Evolutionary conservation across 495 filamentous ascomycete species (phyloP), one percentile per base, ranked within the genome.

Genomic region (Corynascus novoguineensis): DNA sequence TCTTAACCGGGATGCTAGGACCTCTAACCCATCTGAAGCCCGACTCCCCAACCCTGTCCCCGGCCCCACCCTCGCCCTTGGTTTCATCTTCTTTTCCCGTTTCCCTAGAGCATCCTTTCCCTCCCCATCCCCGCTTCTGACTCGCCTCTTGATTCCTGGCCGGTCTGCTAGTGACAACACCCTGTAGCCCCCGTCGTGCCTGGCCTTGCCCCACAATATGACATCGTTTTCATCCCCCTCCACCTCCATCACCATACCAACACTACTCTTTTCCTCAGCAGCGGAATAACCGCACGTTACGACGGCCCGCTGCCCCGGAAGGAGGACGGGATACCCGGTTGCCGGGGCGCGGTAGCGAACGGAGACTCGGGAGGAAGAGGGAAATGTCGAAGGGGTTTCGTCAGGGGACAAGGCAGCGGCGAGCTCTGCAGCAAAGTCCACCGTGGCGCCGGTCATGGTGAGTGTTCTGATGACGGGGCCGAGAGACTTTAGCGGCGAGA

Each of bases 401-500:
- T n/a, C n/a, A n/a, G n/a, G n/a, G n/a, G n/a, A n/a, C n/a, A n/a
- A n/a, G n/a, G n/a, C n/a, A n/a, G n/a, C 19, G 37, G 15, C 15
- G 0, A 47, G 44, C 1, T 55, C 45, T 28, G 34, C 35, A 1
- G 65, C 47, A 17, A 64, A 70, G 15, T 7, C 25, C 21, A 63
- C 60, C 37, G 38, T 53, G 31, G 61, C 54, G 19, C 67, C 69
- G 10, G 60, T 58, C 1, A 71, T 56, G 50, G 62, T 62, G 11
- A 67, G 38, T 27, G 41, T 52, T 25, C 58, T 59, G 25, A 69
- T 52, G 21, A 60, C 40, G 21, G 54, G 53, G 15, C 47, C 45
- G 12, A 71, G 63, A 4, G 27, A 29, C 17, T 53, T 60, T 28
- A 72, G 52, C 10, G 64, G 62, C 25, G 64, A 58, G 27, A 66